These are phyloP conservation scores for Debaryomyces maramus DNA, from an alignment of 805 yeast genomes.

Conservation along the genomic window DNA sequence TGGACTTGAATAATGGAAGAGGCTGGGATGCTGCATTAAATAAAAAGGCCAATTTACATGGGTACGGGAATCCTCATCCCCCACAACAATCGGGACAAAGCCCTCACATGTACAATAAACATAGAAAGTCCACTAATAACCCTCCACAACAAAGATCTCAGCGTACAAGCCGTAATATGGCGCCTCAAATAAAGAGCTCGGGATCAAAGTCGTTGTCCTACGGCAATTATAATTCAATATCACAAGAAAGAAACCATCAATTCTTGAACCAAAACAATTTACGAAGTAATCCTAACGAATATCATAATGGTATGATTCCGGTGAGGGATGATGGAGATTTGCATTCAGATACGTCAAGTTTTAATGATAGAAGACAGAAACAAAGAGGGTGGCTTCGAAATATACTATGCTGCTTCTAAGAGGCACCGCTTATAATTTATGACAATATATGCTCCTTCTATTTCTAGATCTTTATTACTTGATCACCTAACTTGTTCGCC, in stretches of 20 bases:
- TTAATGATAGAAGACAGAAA: slow-evolving; percentile 17
- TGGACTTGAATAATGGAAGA: slow-evolving; percentile 90
- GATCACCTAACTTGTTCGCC: too few species aligned
- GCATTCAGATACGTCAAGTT: slow-evolving; percentile 41
- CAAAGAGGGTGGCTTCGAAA: slow-evolving; percentile 9
- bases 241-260: slow-evolving; percentile 20
- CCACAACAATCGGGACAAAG: slow-evolving; percentile 34
- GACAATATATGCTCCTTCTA: background rate
- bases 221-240: slow-evolving; percentile 20
- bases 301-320: slow-evolving; percentile 32
- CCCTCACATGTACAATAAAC: background rate
- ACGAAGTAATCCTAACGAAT: slow-evolving; percentile 13
- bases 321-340: slow-evolving; percentile 38
- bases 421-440: background rate
- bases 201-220: slow-evolving; percentile 15
- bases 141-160: slow-evolving; percentile 9
- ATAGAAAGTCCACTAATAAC: slow-evolving; percentile 7
- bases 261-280: slow-evolving; percentile 13
- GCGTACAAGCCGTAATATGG: slow-evolving; percentile 1
- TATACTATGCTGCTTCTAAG: slow-evolving; percentile 9
- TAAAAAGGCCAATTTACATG: slow-evolving; percentile 91
- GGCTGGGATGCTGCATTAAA: slow-evolving; percentile 93
- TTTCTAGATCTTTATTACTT: too few species aligned
- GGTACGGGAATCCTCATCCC: slow-evolving; percentile 94
- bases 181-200: slow-evolving; percentile 4